phyloP scores from a whole-genome alignment of 495 filamentous ascomycete genomes.

The Beverwykella pulmonaria region DNA sequence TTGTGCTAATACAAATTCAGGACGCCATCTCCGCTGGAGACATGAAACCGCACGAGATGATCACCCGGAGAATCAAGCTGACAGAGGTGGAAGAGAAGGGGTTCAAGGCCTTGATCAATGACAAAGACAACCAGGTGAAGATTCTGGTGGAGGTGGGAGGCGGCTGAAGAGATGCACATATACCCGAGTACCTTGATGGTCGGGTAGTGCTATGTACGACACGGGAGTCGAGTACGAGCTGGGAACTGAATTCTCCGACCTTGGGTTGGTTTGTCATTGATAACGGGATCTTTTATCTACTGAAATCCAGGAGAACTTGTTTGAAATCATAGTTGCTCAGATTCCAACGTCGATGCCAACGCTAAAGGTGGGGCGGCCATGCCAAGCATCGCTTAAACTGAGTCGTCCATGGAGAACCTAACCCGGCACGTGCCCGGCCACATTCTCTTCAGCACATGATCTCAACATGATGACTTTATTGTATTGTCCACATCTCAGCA shows the following conservation, averaged over 20 bases:
- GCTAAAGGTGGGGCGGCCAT: no score
- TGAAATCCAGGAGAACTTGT: no score
- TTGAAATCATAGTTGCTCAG: no score
- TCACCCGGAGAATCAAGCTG: constrained; percentile 58
- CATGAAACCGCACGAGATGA: constrained; percentile 61
- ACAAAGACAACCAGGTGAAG: constrained; percentile 62
- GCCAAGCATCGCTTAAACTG: no score
- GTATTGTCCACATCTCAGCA: no score
- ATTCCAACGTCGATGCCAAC: no score
- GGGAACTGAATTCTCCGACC: background rate
- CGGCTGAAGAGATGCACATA: background rate
- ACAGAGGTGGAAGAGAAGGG: constrained; percentile 61
- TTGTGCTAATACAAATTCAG: constrained; percentile 6
- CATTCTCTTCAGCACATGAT: no score
- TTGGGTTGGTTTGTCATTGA: background rate
- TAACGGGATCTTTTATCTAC: no score
- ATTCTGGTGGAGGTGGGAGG: constrained; percentile 51
- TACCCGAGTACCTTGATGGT: constrained; percentile 6
- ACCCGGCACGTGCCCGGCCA: no score
- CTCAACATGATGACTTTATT: no score
- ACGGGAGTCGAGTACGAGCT: background rate
- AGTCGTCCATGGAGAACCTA: no score
- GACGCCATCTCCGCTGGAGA: constrained; percentile 56
- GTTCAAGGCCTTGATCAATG: constrained; percentile 58
- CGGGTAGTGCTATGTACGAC: background rate